A percentile compares a stretch with the other conserved stretches of the same genome.
Evolutionary conservation across 768 basidiomycete species (phyloP).

Genomic region (Boletus vinaceobasis): DNA sequence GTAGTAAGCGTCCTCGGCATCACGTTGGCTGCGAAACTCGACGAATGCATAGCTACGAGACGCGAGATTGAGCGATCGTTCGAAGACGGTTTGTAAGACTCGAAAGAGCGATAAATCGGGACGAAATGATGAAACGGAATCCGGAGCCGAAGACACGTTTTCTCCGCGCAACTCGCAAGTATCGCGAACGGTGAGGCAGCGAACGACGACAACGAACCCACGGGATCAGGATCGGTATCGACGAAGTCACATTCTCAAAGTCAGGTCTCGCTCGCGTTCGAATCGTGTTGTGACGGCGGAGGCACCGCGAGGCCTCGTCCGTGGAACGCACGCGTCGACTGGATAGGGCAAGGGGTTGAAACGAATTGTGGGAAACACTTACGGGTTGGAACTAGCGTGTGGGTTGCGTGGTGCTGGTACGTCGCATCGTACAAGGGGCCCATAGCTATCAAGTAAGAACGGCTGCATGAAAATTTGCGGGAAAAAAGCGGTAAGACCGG

Average conservation of each 20-base stretch:
- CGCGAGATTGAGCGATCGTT: slow-evolving; percentile 58
- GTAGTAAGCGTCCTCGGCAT: slow-evolving; percentile 81
- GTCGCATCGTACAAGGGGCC: slow-evolving; percentile 83
- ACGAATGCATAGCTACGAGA: slow-evolving; percentile 81
- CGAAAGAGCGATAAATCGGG: slow-evolving; percentile 33
- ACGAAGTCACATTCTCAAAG: slow-evolving; percentile 19
- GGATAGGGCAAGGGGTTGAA: slow-evolving; percentile 34
- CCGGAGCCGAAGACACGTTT: slow-evolving; percentile 28
- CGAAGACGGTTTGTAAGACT: slow-evolving; percentile 32
- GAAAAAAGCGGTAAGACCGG: neutral
- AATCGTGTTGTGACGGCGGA: slow-evolving; percentile 22
- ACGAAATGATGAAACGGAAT: slow-evolving; percentile 29
- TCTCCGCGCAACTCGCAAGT: slow-evolving; percentile 24
- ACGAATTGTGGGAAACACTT: slow-evolving; percentile 43
- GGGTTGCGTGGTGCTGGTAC: slow-evolving; percentile 85
- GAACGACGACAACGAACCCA: slow-evolving; percentile 31
- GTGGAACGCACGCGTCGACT: slow-evolving; percentile 37
- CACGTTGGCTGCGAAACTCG: slow-evolving; percentile 73
- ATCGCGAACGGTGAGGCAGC: slow-evolving; percentile 22
- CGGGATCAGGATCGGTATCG: slow-evolving; percentile 31
- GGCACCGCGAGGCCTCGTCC: slow-evolving; percentile 26
- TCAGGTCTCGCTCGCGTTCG: slow-evolving; percentile 31
- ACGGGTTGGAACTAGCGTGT: slow-evolving; percentile 74
- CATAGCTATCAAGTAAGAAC: slow-evolving; percentile 51
- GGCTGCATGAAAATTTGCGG: slow-evolving; percentile 2